Evolutionary conservation across 2,329 filamentous ascomycete genomes (phyloP), one percentile per base, ranked within the genome.

Genomic region (Clarireedia homoeocarpa): DNA sequence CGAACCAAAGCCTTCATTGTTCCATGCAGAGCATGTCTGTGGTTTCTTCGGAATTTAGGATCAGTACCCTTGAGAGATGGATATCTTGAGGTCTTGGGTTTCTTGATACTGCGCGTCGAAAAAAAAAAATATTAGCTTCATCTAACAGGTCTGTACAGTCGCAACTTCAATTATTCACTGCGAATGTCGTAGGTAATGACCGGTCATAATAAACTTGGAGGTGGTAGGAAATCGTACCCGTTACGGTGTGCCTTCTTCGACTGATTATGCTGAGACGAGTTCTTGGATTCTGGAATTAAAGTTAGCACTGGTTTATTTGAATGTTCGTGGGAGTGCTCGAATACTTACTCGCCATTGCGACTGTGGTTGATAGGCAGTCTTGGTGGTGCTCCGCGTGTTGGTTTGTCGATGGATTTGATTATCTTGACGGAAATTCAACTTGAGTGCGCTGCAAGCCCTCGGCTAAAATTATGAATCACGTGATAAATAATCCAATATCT

Each of bases 41-140:
- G 94, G 85, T 99, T 99, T 80, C 94, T 88, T 78, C 94, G 88
- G 85, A 99, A 99, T 86, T 99, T 99, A 75, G 94, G 91, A 81
- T 99, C 94, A 76, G 90, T 94, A 72, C 94, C 94, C 76, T 96
- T 96, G 73, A 99, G 87, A 70, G 92, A 97, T 67, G 94, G 94
- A 82, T 99, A 99, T 82, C 94, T 85, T 79, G 91, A 85, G 74
- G 94, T 97, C 86, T 96, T 96, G 67, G 94, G 94, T 88, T 96
- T 97, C 88, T 97, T 97, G 85, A 99, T 99, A 81, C 92, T 96
- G 75, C 69, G 59, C n/a, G 24, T 53, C 30, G 45, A 20, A 4
- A 46, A 51, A 46, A 51, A 44, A 56, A 49, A 61, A 49, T 42
- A 39, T 34, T 42, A 42, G 53, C 39, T 27, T 20, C 20, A 38